Conservation (phyloP, 2,329 filamentous ascomycete species). For the Peltaster fructicola region DNA sequence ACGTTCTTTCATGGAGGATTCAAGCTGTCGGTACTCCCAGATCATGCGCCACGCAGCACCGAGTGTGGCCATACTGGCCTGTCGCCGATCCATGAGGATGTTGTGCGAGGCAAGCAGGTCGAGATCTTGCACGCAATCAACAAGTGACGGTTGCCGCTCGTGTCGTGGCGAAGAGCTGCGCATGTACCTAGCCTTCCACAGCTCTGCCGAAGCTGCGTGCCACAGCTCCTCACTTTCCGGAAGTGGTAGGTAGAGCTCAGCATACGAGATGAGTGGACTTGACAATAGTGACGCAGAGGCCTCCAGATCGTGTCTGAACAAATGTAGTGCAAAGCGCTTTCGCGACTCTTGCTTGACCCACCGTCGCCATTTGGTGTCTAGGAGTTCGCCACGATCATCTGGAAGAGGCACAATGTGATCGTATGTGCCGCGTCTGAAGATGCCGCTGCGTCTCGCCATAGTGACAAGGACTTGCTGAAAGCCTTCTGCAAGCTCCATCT, state of each 20-base stretch:
- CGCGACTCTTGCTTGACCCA: constrained; percentile 51
- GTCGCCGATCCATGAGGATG: constrained; percentile 36
- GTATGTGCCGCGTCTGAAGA: constrained; percentile 34
- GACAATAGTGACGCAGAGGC: constrained; percentile 49
- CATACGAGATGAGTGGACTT: constrained; percentile 49
- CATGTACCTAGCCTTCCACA: constrained; percentile 48
- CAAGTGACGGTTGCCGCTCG: constrained; percentile 32
- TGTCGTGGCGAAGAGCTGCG: constrained; percentile 17
- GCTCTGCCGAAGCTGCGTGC: constrained; percentile 43
- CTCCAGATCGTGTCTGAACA: constrained; percentile 48
- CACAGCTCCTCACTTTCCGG: constrained; percentile 46
- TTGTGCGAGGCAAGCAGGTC: constrained; percentile 33
- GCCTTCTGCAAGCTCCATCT: constrained; percentile 42
- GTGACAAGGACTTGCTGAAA: constrained; percentile 37
- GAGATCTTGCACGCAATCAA: constrained; percentile 40
- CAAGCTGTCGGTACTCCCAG: constrained; percentile 47
- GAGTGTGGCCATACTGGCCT: constrained; percentile 42
- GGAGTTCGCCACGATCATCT: constrained; percentile 36
- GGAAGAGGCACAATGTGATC: constrained; percentile 30
- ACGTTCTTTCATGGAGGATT: constrained; percentile 33
- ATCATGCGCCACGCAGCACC: constrained; percentile 49
- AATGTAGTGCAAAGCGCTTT: constrained; percentile 49
- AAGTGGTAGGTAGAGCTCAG: constrained; percentile 48
- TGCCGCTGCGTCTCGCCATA: constrained; percentile 36
- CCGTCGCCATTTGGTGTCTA: constrained; percentile 47